Evolutionary conservation across 352 stramenopile genomes (phyloP).

Genomic region (Phytopythium montanum): DNA sequence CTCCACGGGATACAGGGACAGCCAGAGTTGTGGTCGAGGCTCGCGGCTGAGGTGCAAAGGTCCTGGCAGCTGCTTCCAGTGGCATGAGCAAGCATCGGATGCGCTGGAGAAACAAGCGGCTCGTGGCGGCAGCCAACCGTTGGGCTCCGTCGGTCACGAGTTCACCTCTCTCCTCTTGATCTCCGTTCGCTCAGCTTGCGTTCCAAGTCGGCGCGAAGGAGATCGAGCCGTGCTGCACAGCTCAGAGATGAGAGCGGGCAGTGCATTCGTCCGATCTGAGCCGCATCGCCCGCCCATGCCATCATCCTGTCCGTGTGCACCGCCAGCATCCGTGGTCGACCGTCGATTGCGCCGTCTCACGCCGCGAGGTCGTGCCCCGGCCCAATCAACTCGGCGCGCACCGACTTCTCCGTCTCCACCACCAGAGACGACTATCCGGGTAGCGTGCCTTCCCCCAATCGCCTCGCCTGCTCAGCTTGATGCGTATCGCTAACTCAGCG

Average conservation of each 20-base stretch:
- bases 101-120: background rate
- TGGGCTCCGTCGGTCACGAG: background rate
- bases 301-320: background rate
- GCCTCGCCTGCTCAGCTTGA: background rate
- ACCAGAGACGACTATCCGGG: background rate
- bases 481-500: background rate
- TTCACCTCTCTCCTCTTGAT: background rate
- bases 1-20: background rate
- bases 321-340: background rate
- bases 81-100: background rate
- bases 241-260: background rate
- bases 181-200: background rate
- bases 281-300: background rate
- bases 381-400: background rate
- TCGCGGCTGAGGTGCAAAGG: background rate
- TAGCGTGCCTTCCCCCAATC: background rate
- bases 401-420: background rate
- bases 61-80: background rate
- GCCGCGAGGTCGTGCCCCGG: background rate
- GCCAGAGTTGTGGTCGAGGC: background rate
- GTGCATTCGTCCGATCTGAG: background rate
- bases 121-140: slow-evolving; percentile 1
- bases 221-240: background rate
- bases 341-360: background rate
- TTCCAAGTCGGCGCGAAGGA: background rate